Evolutionary conservation across 139 green algal species (phyloP), one percentile per base, ranked within the genome.

Genomic region (Picochlorum costavermella): DNA sequence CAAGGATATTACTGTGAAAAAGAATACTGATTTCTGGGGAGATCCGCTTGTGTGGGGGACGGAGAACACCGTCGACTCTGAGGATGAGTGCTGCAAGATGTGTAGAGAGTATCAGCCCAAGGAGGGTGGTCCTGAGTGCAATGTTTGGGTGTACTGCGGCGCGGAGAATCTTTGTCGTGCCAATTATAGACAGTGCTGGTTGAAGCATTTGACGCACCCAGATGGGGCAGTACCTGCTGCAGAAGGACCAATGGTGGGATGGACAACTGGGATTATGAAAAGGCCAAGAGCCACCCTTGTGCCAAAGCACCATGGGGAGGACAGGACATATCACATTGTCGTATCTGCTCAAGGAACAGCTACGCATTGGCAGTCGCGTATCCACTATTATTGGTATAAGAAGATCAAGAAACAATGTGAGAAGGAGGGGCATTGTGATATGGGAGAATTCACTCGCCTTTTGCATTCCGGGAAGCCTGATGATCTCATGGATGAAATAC

Each of bases 401-500:
- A 93, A 92, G 75, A 71, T 85, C 48, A 86, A 89, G 61, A 67
- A 68, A 31, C 65, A 81, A 59, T 93, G 92, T 69, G 75, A 91
- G 55, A 73, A 68, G 50, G 50, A 50, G 50, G 72, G 63, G 12
- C 58, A 61, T 3, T 89, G 84, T 72, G 73, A 83, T 53, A 95
- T 97, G 87, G 91, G 90, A 6, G 89, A 86, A 31, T 98, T 94
- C 77, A 98, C 93, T 10, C 83, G 93, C 8, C 63, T 98, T 50
- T 81, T 98, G 73, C 92, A 98, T 82, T 89, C 78, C 8, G 93
- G 92, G 1, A 9, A 71, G 16, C 16, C 75, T 2, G 93, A 98
- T 63, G 84, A 97, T 28, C 78, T 97, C 13, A 94, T 98, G 84
- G 82, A 92, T 51, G 89, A 97, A 69, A 92, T 98, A 11, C 93